Conservation (phyloP, 352 stramenopile species). For the Pythium rhizo-oryzae region DNA sequence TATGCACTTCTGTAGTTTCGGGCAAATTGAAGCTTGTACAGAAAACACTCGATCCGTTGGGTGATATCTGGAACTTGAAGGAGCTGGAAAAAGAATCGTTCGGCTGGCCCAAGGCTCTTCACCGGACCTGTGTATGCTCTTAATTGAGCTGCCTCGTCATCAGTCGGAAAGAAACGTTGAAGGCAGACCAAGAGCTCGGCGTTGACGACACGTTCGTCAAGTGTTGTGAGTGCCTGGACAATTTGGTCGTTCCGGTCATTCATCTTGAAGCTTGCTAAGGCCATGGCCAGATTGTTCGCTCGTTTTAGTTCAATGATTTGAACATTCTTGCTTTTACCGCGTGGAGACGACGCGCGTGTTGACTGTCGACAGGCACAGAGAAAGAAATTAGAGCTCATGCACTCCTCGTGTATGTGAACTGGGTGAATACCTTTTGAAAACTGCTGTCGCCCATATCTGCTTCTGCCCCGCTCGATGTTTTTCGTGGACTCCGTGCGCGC, state of each 20-base stretch:
- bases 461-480: constrained; percentile 19
- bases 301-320: constrained; percentile 81
- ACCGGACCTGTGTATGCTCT: constrained; percentile 46
- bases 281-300: constrained; percentile 77
- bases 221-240: constrained; percentile 52
- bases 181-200: constrained; percentile 67
- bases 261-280: constrained; percentile 80
- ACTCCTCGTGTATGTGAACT: not conserved
- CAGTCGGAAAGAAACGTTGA: constrained; percentile 76
- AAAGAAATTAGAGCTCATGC: not conserved
- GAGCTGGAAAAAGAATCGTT: constrained; percentile 70
- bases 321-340: constrained; percentile 73
- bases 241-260: constrained; percentile 69
- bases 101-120: constrained; percentile 62
- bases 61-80: constrained; percentile 63
- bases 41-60: constrained; percentile 69
- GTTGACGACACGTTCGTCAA: constrained; percentile 63
- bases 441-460: constrained; percentile 24
- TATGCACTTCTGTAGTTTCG: constrained; percentile 46
- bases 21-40: constrained; percentile 77
- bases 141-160: constrained; percentile 56
- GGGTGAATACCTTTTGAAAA: constrained; percentile 63
- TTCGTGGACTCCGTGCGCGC: constrained; percentile 39
- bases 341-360: constrained; percentile 62
- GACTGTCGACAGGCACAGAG: constrained; percentile 23